These are phyloP conservation scores for Phytopythium sindhum DNA, from an alignment of 352 stramenopile genomes.

Conservation along the genomic window DNA sequence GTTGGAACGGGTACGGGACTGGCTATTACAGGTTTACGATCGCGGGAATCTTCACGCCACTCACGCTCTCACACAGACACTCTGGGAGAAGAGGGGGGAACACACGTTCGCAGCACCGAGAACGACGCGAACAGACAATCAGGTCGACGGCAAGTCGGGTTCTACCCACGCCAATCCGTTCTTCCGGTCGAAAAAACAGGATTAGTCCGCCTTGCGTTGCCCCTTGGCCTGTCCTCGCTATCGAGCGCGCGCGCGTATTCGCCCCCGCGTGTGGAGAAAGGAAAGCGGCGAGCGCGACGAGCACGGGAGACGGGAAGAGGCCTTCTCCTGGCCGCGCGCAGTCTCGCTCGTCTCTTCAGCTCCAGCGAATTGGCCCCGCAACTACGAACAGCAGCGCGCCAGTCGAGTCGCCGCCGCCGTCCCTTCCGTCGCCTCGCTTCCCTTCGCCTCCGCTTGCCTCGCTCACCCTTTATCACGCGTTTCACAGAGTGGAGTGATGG, in stretches of 20 bases:
- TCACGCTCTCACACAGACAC: conserved; percentile 1
- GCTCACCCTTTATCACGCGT: conserved; percentile 6
- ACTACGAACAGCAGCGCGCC: background rate
- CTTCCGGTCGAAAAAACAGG: background rate
- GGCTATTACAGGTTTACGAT: background rate
- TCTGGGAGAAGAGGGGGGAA: background rate
- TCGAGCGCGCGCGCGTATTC: conserved; percentile 1
- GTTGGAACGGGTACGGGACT: background rate
- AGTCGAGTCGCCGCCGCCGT: background rate
- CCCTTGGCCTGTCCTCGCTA: background rate
- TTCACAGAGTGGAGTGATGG: conserved; percentile 6
- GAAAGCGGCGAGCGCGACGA: background rate
- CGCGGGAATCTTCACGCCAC: background rate
- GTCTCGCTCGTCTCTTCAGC: background rate
- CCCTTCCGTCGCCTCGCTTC: background rate
- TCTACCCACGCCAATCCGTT: conserved; percentile 4
- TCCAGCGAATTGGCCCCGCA: background rate
- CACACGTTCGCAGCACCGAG: background rate
- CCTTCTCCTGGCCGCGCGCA: background rate
- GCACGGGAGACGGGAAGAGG: background rate
- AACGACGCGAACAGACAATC: background rate
- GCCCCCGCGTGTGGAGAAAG: background rate
- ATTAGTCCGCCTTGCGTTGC: background rate
- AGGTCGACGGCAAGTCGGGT: background rate
- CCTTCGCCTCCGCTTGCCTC: background rate